phyloP scores from a whole-genome alignment of 2,329 filamentous ascomycete species.

The Gaeumannomyces sp. region DNA sequence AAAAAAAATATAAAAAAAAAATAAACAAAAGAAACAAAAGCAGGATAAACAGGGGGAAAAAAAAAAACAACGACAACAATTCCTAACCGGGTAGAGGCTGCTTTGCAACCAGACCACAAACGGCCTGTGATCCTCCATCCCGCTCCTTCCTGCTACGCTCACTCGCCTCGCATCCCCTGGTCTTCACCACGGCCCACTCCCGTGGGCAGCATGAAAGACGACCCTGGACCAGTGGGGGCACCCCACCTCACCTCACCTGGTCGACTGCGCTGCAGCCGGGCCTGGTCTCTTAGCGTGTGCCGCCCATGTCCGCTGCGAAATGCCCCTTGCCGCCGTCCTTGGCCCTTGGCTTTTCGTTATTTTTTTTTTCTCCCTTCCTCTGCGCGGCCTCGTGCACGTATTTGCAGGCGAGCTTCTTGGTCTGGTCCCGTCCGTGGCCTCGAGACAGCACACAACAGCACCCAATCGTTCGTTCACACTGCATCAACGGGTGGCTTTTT shows the following conservation, averaged over 20 bases:
- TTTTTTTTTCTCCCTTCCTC: not conserved
- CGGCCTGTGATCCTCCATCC: not conserved
- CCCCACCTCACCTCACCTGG: slow-evolving; percentile 1
- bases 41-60: not conserved
- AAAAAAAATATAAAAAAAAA: not conserved
- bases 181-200: not conserved
- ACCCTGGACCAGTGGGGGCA: not conserved
- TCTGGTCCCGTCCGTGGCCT: not conserved
- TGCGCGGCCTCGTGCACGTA: not conserved
- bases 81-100: not conserved
- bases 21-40: not conserved
- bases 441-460: not conserved
- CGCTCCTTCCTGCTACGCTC: not conserved
- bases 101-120: not conserved
- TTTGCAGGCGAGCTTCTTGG: not conserved
- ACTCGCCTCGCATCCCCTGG: slow-evolving; percentile 1
- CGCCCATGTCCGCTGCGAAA: not conserved
- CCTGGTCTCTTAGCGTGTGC: not conserved
- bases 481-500: not conserved
- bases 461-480: not conserved
- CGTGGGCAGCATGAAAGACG: not conserved
- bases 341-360: not conserved
- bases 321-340: not conserved
- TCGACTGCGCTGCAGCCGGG: not conserved
- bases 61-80: not conserved